Percentiles rank a stretch among this genome's conserved stretches.
phyloP scores from a whole-genome alignment of 208 protist species.

The Crithidia expoeki region DNA sequence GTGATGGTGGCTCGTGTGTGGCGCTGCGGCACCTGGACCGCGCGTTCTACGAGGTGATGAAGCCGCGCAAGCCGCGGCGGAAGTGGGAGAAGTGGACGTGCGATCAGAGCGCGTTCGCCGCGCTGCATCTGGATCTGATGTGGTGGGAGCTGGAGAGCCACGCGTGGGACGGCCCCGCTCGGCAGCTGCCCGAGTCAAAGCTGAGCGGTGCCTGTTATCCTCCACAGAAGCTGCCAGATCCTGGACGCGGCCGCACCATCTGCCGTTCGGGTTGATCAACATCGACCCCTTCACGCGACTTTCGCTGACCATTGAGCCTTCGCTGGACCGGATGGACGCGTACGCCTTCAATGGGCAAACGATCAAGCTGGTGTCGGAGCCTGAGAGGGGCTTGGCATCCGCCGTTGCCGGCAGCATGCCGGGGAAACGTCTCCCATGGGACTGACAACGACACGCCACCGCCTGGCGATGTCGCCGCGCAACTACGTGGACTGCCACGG shows the following conservation, averaged over 20 bases:
- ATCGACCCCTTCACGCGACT: neutral
- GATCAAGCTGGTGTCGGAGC: neutral
- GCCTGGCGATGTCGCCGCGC: neutral
- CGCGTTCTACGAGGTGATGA: neutral
- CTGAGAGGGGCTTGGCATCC: neutral
- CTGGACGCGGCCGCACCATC: neutral
- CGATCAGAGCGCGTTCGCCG: neutral
- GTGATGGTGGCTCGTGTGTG: slow-evolving; percentile 5
- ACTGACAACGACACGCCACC: neutral
- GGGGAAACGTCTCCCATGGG: neutral
- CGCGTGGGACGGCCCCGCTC: neutral
- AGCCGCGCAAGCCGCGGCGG: neutral
- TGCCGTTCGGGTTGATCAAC: neutral
- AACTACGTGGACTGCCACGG: neutral
- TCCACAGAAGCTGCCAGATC: neutral
- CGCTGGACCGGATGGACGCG: neutral
- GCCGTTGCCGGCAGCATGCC: neutral
- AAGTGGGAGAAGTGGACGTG: neutral
- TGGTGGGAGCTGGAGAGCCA: slow-evolving; percentile 5
- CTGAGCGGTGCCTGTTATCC: neutral
- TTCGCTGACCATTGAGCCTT: neutral
- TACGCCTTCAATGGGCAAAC: neutral
- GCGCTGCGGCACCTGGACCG: neutral
- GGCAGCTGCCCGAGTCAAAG: neutral
- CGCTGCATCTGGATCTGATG: neutral